Percentiles rank a stretch among this genome's conserved stretches.
These are phyloP conservation scores for Phytophthora multivora DNA, from an alignment of 352 stramenopile species.

Conservation along the genomic window DNA sequence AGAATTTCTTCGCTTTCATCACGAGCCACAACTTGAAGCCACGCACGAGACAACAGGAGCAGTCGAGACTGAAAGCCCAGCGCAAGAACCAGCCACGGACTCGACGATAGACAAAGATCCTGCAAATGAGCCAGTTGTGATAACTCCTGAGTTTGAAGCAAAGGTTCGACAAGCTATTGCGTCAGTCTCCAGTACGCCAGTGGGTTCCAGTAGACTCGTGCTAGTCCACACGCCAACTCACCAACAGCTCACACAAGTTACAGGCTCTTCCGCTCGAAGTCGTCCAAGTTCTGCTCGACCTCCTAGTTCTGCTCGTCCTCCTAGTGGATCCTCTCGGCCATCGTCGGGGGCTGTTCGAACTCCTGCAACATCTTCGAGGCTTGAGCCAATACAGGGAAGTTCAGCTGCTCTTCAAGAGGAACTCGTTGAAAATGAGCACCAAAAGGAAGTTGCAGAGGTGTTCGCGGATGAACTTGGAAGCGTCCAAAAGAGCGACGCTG, in stretches of 20 bases:
- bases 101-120: not conserved
- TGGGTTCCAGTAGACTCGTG: constrained; percentile 49
- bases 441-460: not conserved
- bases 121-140: constrained; percentile 1
- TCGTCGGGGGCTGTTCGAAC: constrained; percentile 19
- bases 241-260: constrained; percentile 17
- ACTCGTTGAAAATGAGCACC: not conserved
- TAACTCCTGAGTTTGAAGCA: constrained; percentile 59
- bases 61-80: not conserved
- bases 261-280: constrained; percentile 11
- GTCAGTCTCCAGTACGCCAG: constrained; percentile 42
- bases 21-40: constrained; percentile 17
- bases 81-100: too few relatives aligned
- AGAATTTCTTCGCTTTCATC: constrained; percentile 53
- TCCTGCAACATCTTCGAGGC: constrained; percentile 13
- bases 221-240: constrained; percentile 48
- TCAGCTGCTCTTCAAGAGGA: constrained; percentile 2
- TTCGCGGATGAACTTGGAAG: not conserved
- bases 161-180: constrained; percentile 59
- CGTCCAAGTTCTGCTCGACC: constrained; percentile 3
- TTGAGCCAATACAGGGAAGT: constrained; percentile 1
- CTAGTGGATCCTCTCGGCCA: constrained; percentile 20
- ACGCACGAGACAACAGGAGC: not conserved
- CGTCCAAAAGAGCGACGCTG: not conserved
- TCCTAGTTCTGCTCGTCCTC: constrained; percentile 1